Evolutionary conservation across 2,329 filamentous ascomycete species (phyloP), one percentile per base, ranked within the genome.

Genomic region (Amesomyces nigricolor): DNA sequence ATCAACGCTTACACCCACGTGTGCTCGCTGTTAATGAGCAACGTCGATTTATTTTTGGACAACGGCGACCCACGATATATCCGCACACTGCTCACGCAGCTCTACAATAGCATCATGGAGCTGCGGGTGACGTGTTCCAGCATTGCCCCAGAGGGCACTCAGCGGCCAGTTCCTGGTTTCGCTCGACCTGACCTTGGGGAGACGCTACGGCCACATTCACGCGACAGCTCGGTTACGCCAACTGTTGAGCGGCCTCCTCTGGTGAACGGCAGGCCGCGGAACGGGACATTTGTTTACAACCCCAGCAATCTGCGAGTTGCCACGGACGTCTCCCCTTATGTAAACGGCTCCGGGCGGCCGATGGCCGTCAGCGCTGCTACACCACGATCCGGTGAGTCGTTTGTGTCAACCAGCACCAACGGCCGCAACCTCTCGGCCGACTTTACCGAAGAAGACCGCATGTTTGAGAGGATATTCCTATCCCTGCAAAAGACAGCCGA

Each of bases 401-500:
- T 94, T 67, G 78, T 76, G 2, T 83, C 85, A 0, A 74, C 77
- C 4, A 75, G 76, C 54, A 72, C 69, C 11, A 69, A 76, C 52
- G 73, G 75, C 30, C 78, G 78, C 43, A 77, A 76, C 46, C 73
- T 75, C 7, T 68, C 82, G 44, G 78, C 74, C 9, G 87, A 90
- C 49, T 81, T 85, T 48, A 80, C 80, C 2, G 87, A 90, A 61
- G 89, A 95, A 60, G 90, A 95, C 63, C 79, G 81, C 14, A 80
- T 85, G 29, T 96, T 96, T 62, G 91, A 95, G 60, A 82, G 78
- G 58, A 89, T 96, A 19, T 95, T 89, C 72, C 67, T 90, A 35
- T 87, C 87, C 45, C 75, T 96, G 22, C 84, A 86, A 45, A 80
- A 79, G 52, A 88, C 89, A 0, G 86, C 87, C 17, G 87, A 91